These are phyloP conservation scores for Protomyces inouyei DNA, from an alignment of 1,139 yeast species.

Conservation along the genomic window DNA sequence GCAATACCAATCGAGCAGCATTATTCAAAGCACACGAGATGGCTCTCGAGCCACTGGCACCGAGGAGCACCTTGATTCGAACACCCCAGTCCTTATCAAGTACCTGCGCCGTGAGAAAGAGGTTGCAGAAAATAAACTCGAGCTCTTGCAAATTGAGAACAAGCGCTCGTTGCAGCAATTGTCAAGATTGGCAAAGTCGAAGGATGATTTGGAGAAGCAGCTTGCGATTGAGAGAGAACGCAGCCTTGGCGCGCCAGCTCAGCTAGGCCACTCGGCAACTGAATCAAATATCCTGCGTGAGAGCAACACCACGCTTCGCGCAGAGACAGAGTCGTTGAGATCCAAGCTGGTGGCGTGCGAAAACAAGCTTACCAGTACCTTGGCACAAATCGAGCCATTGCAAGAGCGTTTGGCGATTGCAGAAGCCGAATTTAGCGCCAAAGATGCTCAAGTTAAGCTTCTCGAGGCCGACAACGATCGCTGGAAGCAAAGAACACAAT, in stretches of 20 bases:
- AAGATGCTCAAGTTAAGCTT: conserved; percentile 43
- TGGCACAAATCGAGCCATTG: conserved; percentile 40
- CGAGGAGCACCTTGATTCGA: conserved; percentile 36
- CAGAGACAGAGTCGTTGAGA: conserved; percentile 45
- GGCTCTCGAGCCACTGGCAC: conserved; percentile 30
- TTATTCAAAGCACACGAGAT: conserved; percentile 27
- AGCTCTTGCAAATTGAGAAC: conserved; percentile 49
- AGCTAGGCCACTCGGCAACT: conserved; percentile 56
- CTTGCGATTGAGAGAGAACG: conserved; percentile 35
- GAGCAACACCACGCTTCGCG: conserved; percentile 63
- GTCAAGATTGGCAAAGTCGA: conserved; percentile 37
- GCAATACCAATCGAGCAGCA: conserved; percentile 52
- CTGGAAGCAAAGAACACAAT: conserved; percentile 53
- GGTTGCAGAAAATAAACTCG: conserved; percentile 57
- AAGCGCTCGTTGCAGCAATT: conserved; percentile 45
- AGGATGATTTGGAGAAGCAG: conserved; percentile 40
- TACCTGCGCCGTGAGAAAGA: conserved; percentile 76
- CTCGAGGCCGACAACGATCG: conserved; percentile 46
- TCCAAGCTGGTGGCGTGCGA: conserved; percentile 40
- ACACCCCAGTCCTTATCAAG: conserved; percentile 54
- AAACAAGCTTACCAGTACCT: conserved; percentile 39
- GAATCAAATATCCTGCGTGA: conserved; percentile 69
- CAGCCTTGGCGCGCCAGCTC: conserved; percentile 42
- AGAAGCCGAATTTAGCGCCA: conserved; percentile 43
- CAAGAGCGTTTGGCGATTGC: conserved; percentile 41